Evolutionary conservation across 495 filamentous ascomycete genomes (phyloP), one percentile per base, ranked within the genome.

Genomic region (Penicillium dipodomyicola): DNA sequence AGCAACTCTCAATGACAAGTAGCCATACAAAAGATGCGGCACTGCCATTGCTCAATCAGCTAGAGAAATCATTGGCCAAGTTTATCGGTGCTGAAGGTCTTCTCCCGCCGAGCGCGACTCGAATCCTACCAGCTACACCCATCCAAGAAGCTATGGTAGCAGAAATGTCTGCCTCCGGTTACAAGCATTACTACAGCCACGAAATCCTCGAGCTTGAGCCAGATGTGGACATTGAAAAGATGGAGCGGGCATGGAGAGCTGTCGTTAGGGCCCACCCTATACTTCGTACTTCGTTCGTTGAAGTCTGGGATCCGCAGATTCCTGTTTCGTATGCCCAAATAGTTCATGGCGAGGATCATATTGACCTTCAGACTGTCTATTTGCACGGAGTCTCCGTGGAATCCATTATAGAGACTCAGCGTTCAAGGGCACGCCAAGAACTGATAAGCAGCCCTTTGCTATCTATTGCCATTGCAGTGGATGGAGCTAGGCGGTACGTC

Each of bases 101-200:
- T 42, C 32, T 76, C 2, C 58, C 69, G 12, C 49, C 68, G 5
- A 59, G 69, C 52, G 61, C 80, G 2, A 79, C 83, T 49, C 63
- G 75, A 12, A 69, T 92, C 22, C 72, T 88, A 14, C 91, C 90
- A 6, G 76, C 85, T 7, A 93, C 90, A 0, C 87, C 90, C 20
- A 77, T 92, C 4, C 91, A 96, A 67, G 90, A 95, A 65, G 84
- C 81, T n/a, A 91, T 96, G 84, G 76, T 93, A 32, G 83, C 83
- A 0, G 87, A 90, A 56, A 92, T 92, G 84, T 41, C 85, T 19
- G 71, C 77, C 4, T 92, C 89, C 1, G 75, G 77, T 8, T 92
- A 86, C 60, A 72, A 74, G 23, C 75, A 84, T 60, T 96, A 96
- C 65, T 93, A 90, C 75, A 92, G 90, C 57, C 87, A 92, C 55